These are phyloP conservation scores for Naegleria lovaniensis DNA, from an alignment of 208 protist species.

Conservation along the genomic window DNA sequence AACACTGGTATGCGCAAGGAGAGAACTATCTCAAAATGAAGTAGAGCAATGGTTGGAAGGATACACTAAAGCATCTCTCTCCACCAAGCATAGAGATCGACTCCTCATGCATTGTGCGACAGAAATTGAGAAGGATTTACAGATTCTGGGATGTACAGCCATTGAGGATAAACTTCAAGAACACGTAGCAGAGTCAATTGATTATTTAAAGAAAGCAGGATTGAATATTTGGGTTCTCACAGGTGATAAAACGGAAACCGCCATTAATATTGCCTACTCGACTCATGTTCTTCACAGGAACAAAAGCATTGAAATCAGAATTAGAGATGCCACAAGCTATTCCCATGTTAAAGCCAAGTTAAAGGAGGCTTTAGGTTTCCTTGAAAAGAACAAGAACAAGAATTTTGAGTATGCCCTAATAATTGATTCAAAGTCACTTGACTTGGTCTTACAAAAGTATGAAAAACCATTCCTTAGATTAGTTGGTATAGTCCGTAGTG, in stretches of 20 bases:
- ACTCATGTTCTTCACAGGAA: slow-evolving; percentile 53
- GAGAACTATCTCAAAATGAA: slow-evolving; percentile 50
- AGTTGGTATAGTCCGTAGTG: slow-evolving; percentile 33
- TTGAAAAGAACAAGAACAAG: slow-evolving; percentile 13
- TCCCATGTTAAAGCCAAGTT: slow-evolving; percentile 8
- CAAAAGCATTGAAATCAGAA: slow-evolving; percentile 38
- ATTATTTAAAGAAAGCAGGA: slow-evolving; percentile 64
- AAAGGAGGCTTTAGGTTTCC: not conserved
- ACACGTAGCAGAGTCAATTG: slow-evolving; percentile 79
- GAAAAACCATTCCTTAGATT: not conserved
- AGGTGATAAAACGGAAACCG: slow-evolving; percentile 95
- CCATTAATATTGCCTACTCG: slow-evolving; percentile 81
- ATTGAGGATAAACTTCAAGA: slow-evolving; percentile 93
- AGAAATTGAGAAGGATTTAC: slow-evolving; percentile 68
- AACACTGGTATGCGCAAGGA: slow-evolving; percentile 63
- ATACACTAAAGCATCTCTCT: slow-evolving; percentile 57
- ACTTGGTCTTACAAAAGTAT: not conserved
- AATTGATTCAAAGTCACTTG: not conserved
- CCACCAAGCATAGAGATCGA: slow-evolving; percentile 54
- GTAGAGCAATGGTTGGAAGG: slow-evolving; percentile 55
- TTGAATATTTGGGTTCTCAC: slow-evolving; percentile 95
- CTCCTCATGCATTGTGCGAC: slow-evolving; percentile 57
- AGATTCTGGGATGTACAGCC: slow-evolving; percentile 79
- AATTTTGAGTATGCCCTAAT: not conserved
- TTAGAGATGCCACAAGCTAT: not conserved